Base-by-base conservation (phyloP, 2,329 filamentous ascomycete species). In the Paecilomyces fulvus region DNA sequence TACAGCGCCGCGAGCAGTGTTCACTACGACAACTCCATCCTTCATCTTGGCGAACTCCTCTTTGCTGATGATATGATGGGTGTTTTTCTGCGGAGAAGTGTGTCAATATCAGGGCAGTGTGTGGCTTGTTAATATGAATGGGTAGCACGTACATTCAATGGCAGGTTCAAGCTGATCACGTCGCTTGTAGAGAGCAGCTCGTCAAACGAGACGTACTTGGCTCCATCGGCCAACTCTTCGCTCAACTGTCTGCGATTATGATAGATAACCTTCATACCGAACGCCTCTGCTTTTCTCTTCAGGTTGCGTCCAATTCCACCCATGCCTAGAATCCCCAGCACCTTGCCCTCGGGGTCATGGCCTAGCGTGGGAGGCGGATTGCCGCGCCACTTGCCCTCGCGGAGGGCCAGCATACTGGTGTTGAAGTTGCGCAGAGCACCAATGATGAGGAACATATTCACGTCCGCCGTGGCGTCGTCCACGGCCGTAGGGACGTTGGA, bases 401-500 rank as follows among this genome's bases (percentile, higher is more conserved):
- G 83, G 9, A 92, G 77, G 11, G 81, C 77, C 3, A 79, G 67
- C 79, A 94, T 87, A 53, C 82, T 79, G 1, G 79, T 73, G 66
- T 86, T 85, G 66, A 92, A 85, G 67, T 88, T 87, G 53, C 90
- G 81, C 58, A 95, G 77, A 8, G 89, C 87, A 14, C 90, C 90
- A 51, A 95, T 77, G 60, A 95, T 85, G 3, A 95, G 79, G 69
- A 90, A 95, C 67, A 95, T 85, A 65, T 82, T 87, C 7, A 85
- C 80, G 70, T 95, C 90, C 56, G 90, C 90, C 0, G 90, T 95
- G 37, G 89, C 84, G 69, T 94, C 88, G 70, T 94, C 86, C 49
- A 91, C 88, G 28, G 88, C 87, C 0, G 82, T 85, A n/a, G 89
- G 90, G 1, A 88, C 86, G 72, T 95, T 94, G 61, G 88, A 90